phyloP scores from a whole-genome alignment of 257 asterid genomes.

The Penstemon newberryi region DNA sequence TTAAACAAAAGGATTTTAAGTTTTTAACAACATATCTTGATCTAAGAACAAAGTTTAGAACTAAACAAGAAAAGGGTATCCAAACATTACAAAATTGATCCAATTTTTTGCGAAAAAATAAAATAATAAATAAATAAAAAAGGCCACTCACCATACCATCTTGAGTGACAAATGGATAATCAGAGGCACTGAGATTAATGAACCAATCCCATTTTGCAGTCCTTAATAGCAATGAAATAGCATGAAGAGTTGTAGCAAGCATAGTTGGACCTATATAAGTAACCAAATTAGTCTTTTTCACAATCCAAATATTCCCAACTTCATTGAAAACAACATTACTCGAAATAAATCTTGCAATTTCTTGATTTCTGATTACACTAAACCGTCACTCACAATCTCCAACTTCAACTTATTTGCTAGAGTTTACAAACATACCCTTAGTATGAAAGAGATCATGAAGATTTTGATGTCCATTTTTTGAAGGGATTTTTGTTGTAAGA shows the following conservation, averaged over 20 bases:
- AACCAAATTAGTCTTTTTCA: conserved; percentile 63
- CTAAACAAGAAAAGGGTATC: background rate
- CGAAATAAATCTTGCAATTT: conserved; percentile 63
- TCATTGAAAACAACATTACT: conserved; percentile 48
- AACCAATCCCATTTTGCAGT: conserved; percentile 91
- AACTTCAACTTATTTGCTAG: no score
- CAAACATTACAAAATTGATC: background rate
- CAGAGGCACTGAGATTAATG: conserved; percentile 90
- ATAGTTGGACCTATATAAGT: conserved; percentile 93
- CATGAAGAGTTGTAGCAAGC: conserved; percentile 87
- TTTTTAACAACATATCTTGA: no score
- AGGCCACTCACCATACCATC: conserved; percentile 94
- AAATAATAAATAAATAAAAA: background rate
- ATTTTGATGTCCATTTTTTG: conserved; percentile 52
- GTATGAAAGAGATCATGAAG: conserved; percentile 38
- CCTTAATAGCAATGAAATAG: conserved; percentile 63
- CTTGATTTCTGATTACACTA: background rate
- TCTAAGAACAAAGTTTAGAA: no score
- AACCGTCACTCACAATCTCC: no score
- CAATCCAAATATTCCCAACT: conserved; percentile 78
- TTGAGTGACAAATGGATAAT: conserved; percentile 89
- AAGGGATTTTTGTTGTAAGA: background rate
- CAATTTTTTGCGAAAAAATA: no score
- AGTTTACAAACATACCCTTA: no score
- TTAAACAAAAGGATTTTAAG: no score